Conservation (phyloP, 352 stramenopile species). For the Pythium utonaiense region DNA sequence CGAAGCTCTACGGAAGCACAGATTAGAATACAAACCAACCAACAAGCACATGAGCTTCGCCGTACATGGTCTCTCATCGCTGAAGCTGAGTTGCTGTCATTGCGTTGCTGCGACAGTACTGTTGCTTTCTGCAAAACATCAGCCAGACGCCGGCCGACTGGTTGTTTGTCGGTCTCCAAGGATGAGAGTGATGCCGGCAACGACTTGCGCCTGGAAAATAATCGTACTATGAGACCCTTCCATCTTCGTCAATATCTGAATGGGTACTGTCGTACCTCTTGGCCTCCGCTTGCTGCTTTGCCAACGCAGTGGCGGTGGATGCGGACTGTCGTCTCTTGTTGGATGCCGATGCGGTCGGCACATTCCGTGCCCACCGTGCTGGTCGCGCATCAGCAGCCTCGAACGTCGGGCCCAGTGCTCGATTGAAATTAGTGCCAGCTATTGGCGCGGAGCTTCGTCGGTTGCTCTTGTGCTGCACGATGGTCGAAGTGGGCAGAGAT, state of each 20-base stretch:
- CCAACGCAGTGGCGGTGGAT: neutral
- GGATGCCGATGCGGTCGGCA: constrained; percentile 16
- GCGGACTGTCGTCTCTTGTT: constrained; percentile 27
- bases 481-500: neutral
- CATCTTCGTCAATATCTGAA: neutral
- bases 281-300: constrained; percentile 10
- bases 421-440: constrained; percentile 1
- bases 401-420: constrained; percentile 31
- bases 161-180: constrained; percentile 5
- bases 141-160: constrained; percentile 28
- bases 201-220: constrained; percentile 18
- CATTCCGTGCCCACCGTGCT: constrained; percentile 33
- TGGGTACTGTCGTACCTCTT: constrained; percentile 12
- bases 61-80: constrained; percentile 6
- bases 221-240: neutral
- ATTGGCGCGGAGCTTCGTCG: constrained; percentile 1
- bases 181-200: constrained; percentile 13
- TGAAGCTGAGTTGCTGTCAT: neutral
- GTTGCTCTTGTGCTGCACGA: neutral
- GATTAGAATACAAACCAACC: neutral
- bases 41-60: neutral
- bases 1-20: constrained; percentile 3
- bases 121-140: constrained; percentile 63
- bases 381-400: constrained; percentile 50
- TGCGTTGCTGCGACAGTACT: constrained; percentile 44